Base-by-base conservation (phyloP, 106 monocot genomes). In the Posidonia australis region DNA sequence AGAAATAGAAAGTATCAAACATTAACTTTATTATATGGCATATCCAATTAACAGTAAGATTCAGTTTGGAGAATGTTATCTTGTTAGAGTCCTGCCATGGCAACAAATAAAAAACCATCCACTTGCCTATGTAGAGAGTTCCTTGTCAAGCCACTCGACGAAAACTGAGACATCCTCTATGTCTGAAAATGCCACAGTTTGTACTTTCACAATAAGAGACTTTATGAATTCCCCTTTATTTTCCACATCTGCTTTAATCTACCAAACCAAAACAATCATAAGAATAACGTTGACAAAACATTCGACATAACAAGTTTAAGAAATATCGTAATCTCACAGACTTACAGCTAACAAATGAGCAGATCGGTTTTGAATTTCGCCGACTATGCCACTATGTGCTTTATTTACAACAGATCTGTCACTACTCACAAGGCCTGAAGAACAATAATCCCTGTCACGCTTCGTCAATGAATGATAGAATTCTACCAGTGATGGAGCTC, bases 191-290 rank as follows among this genome's bases (percentile, higher is more conserved):
- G 79, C 73, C 5, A 73, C 75, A 49, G 61, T 70, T 18, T 83
- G 79, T 13, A 93, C 77, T 58, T 76, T 84, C 48, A 75, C 67
- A 58, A 93, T 93, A 29, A 93, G 89, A 59, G 65, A 54, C 28
- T 65, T 79, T 43, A 93, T 76, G 66, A 89, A 78, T 49, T 76
- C 77, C 44, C 83, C 81, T 78, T 86, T 93, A 44, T 81, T 79
- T 74, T 89, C 86, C 30, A 89, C 81, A 74, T 93, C 89, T 54
- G 83, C 74, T 75, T 86, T 93, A 36, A 93, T 89, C 93, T 93
- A 76, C 31, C 18, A 49, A 46, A 56, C 5, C 16, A 21, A 41
- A 31, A 17, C 25, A 51, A 49, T 4, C 10, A 20, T 21, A 63
- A 63, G 43, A 9, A 41, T 61, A n/a, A 36, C 13, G 5, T 32